These are phyloP conservation scores for Davidsoniella australis DNA, from an alignment of 2,329 filamentous ascomycete species.

Conservation along the genomic window DNA sequence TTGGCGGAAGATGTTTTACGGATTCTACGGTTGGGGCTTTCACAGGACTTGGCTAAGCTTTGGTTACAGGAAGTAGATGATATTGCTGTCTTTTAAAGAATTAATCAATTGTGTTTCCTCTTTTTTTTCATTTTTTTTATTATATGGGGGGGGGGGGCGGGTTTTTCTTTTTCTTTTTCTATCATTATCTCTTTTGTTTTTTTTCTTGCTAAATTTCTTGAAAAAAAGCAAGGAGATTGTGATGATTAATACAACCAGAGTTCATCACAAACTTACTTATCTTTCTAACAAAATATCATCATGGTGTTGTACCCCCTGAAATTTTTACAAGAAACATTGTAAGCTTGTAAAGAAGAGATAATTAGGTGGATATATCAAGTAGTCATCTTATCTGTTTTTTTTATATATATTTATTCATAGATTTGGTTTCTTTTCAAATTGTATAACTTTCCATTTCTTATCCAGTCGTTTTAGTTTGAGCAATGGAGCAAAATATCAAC, in stretches of 20 bases:
- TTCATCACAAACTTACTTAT: too few relatives aligned
- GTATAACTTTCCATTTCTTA: background rate
- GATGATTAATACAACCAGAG: too few relatives aligned
- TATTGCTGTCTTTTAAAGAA: conserved; percentile 24
- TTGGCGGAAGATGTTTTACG: conserved; percentile 54
- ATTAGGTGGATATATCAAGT: too few relatives aligned
- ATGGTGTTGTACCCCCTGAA: too few relatives aligned
- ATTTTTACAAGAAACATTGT: too few relatives aligned
- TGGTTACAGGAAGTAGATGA: conserved; percentile 53
- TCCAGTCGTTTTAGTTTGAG: background rate
- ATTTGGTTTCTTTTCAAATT: background rate
- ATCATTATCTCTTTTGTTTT: background rate
- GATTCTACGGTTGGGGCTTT: conserved; percentile 54
- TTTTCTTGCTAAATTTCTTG: background rate
- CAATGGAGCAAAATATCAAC: too few relatives aligned
- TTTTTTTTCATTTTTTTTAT: background rate
- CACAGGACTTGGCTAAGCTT: conserved; percentile 52
- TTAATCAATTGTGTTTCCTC: background rate
- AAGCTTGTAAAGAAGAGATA: too few relatives aligned
- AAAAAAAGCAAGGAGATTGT: too few relatives aligned
- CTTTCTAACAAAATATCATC: too few relatives aligned
- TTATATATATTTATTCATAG: background rate
- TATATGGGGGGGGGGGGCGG: background rate
- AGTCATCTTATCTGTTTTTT: background rate
- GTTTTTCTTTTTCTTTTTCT: conserved; percentile 1